Base-by-base conservation (phyloP, 1,139 yeast species). In the Hyphopichia wangnamkhiaoensis region DNA sequence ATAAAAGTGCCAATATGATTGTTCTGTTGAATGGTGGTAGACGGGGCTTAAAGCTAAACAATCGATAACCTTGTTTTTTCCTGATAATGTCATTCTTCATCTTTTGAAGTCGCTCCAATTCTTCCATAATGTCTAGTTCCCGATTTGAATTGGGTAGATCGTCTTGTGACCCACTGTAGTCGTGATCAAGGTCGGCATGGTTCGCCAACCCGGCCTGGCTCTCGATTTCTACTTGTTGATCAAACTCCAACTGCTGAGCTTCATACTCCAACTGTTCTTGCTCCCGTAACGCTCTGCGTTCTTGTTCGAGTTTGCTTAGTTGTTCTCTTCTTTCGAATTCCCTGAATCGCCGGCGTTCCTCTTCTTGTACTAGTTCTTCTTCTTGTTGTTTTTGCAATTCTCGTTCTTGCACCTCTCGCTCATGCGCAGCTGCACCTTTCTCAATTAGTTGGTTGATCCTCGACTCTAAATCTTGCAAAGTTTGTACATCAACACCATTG, bases 1-100 rank as follows among this genome's bases (percentile, higher is more conserved):
- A 37, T 39, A 42, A 43, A 20, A 41, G 37, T 40, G 44, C 35
- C 38, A 33, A 39, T 35, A 35, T 41, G 34, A 16, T 3, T 16
- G 31, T n/a, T 7, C 20, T 5, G 15, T 10, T 28, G 12, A 28
- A 3, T 16, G 15, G 6, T 5, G 31, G 31, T 3, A 28, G 7
- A 7, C 9, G 7, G 7, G 24, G 24, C 10, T 21, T 21, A n/a
- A n/a, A n/a, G n/a, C n/a, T n/a, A n/a, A n/a, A n/a, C n/a, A n/a
- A n/a, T n/a, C n/a, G n/a, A n/a, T n/a, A n/a, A n/a, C n/a, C 14
- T 5, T 5, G 30, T 5, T 14, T 35, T 37, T 31, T 43, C 45
- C 34, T 44, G 32, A 17, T 29, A 30, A 35, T 41, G 42, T 26
- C 25, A 13, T 34, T 34, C 34, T 29, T 38, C 34, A 36, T 33